Evolutionary conservation across 352 stramenopile genomes (phyloP).

Genomic region (Thalassiosira hispida): DNA sequence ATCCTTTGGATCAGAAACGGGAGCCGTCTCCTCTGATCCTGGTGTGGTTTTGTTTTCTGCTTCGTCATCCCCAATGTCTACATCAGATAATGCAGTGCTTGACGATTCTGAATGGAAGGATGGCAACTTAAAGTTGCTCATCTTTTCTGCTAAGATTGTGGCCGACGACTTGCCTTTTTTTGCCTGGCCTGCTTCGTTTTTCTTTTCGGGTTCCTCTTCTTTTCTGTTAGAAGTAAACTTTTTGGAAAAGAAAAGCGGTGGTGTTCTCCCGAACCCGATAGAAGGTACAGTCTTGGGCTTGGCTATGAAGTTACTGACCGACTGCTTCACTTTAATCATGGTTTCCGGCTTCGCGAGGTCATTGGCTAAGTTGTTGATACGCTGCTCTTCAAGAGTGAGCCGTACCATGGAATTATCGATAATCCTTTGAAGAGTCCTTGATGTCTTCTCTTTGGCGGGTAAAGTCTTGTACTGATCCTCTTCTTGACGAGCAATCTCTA

Average conservation of each 20-base stretch:
- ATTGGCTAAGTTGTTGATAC: conserved; percentile 48
- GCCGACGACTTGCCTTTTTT: not conserved
- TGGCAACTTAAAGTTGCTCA: conserved; percentile 33
- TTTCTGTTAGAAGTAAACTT: conserved; percentile 14
- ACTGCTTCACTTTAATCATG: conserved; percentile 54
- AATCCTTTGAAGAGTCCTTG: conserved; percentile 69
- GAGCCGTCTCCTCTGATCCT: conserved; percentile 5
- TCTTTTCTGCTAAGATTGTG: conserved; percentile 11
- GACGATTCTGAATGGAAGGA: conserved; percentile 27
- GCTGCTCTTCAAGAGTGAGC: conserved; percentile 60
- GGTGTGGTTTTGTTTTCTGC: not conserved
- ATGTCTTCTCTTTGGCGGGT: conserved; percentile 67
- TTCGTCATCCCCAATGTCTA: conserved; percentile 3
- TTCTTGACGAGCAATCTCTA: conserved; percentile 67
- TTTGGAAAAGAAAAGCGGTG: conserved; percentile 42
- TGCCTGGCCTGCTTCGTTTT: not conserved
- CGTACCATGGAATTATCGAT: conserved; percentile 79
- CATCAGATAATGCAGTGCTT: conserved; percentile 8
- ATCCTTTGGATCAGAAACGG: conserved; percentile 9
- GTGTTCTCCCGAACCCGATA: conserved; percentile 47
- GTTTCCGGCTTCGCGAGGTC: conserved; percentile 51
- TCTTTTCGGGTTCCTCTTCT: conserved; percentile 8
- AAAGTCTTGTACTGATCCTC: conserved; percentile 62
- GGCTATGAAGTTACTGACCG: conserved; percentile 35
- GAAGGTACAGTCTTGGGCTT: conserved; percentile 20